Conservation (phyloP, 345 rosid genomes). For the Boechera divaricarpa region DNA sequence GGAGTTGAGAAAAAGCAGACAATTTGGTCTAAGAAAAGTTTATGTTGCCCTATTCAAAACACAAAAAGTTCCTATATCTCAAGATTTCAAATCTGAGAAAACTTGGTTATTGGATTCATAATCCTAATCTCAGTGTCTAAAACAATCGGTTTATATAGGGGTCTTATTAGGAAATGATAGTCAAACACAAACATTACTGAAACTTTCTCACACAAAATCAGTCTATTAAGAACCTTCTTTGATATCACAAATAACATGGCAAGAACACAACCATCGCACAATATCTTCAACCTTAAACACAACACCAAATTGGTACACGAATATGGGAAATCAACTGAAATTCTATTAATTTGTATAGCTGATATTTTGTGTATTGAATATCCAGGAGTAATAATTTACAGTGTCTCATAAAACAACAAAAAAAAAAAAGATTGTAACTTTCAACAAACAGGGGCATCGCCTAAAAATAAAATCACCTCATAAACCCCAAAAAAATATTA, state of each 20-base stretch:
- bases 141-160: neutral
- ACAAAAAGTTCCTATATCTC: neutral
- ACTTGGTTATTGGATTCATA: neutral
- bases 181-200: neutral
- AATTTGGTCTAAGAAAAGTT: neutral
- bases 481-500: neutral
- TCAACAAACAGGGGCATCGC: conserved; percentile 7
- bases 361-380: neutral
- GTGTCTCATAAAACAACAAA: neutral
- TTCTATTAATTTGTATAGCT: conserved; percentile 12
- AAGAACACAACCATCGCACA: conserved; percentile 30
- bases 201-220: neutral
- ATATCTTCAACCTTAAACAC: neutral
- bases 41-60: neutral
- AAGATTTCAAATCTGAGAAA: neutral
- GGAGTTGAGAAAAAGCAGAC: too few relatives aligned
- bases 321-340: neutral
- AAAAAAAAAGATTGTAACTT: neutral
- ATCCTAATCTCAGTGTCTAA: neutral
- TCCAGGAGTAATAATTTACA: conserved; percentile 18
- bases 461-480: conserved; percentile 10
- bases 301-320: neutral
- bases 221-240: neutral
- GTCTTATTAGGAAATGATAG: neutral
- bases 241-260: conserved; percentile 14